Conservation (phyloP, 495 filamentous ascomycete species). For the Aspergillus nanangensis region DNA sequence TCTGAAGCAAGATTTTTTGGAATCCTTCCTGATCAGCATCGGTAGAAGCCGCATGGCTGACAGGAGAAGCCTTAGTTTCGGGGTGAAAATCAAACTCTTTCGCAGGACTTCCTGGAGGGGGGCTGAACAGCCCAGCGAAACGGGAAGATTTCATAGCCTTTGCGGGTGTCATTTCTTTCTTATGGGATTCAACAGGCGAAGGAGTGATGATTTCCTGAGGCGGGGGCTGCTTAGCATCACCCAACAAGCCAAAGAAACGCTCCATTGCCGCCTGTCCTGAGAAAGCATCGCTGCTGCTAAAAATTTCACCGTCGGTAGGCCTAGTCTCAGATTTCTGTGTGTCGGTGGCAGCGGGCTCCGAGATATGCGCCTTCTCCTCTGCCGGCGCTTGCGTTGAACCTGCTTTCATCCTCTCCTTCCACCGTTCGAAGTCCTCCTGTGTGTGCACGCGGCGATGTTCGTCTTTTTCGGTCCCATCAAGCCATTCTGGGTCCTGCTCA, state of each 20-base stretch:
- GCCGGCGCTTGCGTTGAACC: slow-evolving; percentile 33
- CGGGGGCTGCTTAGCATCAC: slow-evolving; percentile 35
- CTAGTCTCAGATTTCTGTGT: slow-evolving; percentile 27
- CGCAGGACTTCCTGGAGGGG: slow-evolving; percentile 52
- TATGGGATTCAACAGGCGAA: slow-evolving; percentile 18
- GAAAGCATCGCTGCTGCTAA: slow-evolving; percentile 27
- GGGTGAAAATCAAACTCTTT: slow-evolving; percentile 47
- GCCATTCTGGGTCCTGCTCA: slow-evolving; percentile 83
- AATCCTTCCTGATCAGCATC: slow-evolving; percentile 86
- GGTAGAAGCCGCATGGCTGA: slow-evolving; percentile 38
- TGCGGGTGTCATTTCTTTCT: slow-evolving; percentile 2
- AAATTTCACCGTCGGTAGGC: slow-evolving; percentile 34
- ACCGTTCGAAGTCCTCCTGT: slow-evolving; percentile 89
- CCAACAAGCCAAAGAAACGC: slow-evolving; percentile 75
- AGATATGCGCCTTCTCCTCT: slow-evolving; percentile 44
- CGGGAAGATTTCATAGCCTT: slow-evolving; percentile 58
- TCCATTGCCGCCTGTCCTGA: slow-evolving; percentile 63
- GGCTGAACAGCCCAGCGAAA: slow-evolving; percentile 79
- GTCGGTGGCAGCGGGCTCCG: slow-evolving; percentile 19
- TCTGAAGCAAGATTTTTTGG: slow-evolving; percentile 77
- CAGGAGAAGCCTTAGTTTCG: slow-evolving; percentile 21
- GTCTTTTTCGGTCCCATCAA: slow-evolving; percentile 72
- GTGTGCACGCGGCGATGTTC: slow-evolving; percentile 65
- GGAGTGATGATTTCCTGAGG: slow-evolving; percentile 22
- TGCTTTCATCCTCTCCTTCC: slow-evolving; percentile 90